Conservation (phyloP, 345 rosid species). For the Aquilaria malaccensis region DNA sequence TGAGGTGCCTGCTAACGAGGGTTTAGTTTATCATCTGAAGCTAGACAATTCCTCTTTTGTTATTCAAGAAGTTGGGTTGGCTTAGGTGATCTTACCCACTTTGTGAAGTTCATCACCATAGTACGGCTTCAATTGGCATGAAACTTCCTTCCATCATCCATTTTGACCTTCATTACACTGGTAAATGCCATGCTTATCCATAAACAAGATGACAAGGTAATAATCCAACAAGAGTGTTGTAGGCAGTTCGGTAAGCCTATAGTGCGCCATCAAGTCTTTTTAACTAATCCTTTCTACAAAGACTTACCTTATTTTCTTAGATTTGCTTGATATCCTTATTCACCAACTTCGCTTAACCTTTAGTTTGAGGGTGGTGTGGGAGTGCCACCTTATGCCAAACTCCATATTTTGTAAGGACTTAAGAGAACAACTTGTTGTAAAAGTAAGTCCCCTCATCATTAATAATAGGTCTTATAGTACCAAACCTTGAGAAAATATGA, state of each 20-base stretch:
- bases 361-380: neutral
- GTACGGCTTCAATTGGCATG: too few relatives aligned
- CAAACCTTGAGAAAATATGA: neutral
- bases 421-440: neutral
- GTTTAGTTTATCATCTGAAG: too few relatives aligned
- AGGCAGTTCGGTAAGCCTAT: too few relatives aligned
- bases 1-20: too few relatives aligned
- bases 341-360: neutral
- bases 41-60: too few relatives aligned
- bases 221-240: too few relatives aligned
- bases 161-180: neutral
- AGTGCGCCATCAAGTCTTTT: too few relatives aligned
- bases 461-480: neutral
- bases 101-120: too few relatives aligned
- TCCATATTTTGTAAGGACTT: neutral
- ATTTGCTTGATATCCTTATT: neutral
- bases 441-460: neutral
- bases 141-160: too few relatives aligned
- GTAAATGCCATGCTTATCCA: neutral
- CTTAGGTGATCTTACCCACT: too few relatives aligned
- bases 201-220: too few relatives aligned
- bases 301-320: neutral
- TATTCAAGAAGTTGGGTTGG: too few relatives aligned
- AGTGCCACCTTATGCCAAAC: neutral
- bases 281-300: neutral